Conservation (phyloP, 208 protist genomes). For the Trypanosoma grayi region DNA sequence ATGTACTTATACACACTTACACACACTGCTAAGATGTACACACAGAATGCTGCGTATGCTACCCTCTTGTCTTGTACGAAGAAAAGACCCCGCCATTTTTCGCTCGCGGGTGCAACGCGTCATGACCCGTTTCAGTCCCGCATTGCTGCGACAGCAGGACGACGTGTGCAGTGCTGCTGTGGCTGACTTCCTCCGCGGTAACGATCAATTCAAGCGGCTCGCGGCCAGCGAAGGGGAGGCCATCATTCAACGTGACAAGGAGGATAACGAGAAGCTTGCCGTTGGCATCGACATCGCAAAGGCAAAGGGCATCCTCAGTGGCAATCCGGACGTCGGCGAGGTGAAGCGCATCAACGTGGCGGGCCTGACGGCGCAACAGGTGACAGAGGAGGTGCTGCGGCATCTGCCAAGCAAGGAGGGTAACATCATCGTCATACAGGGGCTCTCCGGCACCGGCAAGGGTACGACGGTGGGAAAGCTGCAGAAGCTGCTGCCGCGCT, state of each 20-base stretch:
- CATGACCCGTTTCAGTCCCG: slow-evolving; percentile 32
- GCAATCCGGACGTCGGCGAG: slow-evolving; percentile 23
- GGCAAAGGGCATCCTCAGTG: slow-evolving; percentile 57
- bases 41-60: no score
- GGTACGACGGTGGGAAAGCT: slow-evolving; percentile 86
- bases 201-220: slow-evolving; percentile 54
- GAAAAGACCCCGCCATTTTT: not conserved
- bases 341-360: slow-evolving; percentile 66
- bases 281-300: slow-evolving; percentile 78
- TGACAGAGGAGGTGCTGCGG: slow-evolving; percentile 67
- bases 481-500: slow-evolving; percentile 62
- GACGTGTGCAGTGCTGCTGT: slow-evolving; percentile 75
- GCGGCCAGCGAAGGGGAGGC: slow-evolving; percentile 57
- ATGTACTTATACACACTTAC: slow-evolving; percentile 7
- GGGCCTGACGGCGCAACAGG: slow-evolving; percentile 68
- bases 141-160: slow-evolving; percentile 73
- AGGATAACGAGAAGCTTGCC: slow-evolving; percentile 89
- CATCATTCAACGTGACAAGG: slow-evolving; percentile 78
- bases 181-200: slow-evolving; percentile 45
- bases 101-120: not conserved
- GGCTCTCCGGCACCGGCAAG: slow-evolving; percentile 90
- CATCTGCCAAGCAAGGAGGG: slow-evolving; percentile 58
- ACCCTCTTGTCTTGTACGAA: no score
- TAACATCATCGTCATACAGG: slow-evolving; percentile 88
- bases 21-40: no score